A percentile compares a stretch with the other conserved stretches of the same genome.
phyloP scores from a whole-genome alignment of 192 early-diverging fungal species.

The Podila minutissima region DNA sequence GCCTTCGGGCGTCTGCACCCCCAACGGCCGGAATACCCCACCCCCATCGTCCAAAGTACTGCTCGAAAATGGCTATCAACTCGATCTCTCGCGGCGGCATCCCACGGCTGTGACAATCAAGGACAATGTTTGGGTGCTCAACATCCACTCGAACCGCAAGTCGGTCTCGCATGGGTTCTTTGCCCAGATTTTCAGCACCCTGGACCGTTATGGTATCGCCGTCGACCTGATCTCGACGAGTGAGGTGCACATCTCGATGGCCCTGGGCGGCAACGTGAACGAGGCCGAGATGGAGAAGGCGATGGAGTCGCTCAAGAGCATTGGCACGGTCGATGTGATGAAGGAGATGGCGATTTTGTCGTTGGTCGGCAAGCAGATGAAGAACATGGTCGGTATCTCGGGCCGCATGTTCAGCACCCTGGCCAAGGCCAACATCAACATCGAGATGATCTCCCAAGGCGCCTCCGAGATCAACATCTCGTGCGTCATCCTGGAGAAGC shows the following conservation, averaged over 20 bases:
- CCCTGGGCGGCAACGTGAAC: constrained; percentile 66
- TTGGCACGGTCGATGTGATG: constrained; percentile 87
- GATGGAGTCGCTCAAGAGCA: constrained; percentile 78
- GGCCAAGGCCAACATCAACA: constrained; percentile 89
- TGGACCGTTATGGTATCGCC: constrained; percentile 92
- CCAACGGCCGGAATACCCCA: constrained; percentile 59
- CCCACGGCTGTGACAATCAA: constrained; percentile 99
- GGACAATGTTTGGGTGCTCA: constrained; percentile 94
- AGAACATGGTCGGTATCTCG: constrained; percentile 96
- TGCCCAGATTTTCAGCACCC: constrained; percentile 91
- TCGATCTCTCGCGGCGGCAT: constrained; percentile 78
- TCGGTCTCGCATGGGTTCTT: constrained; percentile 97
- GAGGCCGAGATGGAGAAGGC: constrained; percentile 83
- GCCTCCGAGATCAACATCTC: constrained; percentile 99
- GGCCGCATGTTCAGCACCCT: constrained; percentile 94
- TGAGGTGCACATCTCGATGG: constrained; percentile 95
- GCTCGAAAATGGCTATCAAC: constrained; percentile 77
- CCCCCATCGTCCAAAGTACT: constrained; percentile 67
- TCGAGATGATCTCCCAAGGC: constrained; percentile 99
- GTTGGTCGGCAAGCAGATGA: constrained; percentile 96
- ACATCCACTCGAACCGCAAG: constrained; percentile 98
- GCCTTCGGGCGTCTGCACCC: constrained; percentile 57
- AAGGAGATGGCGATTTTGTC: constrained; percentile 95
- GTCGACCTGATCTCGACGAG: constrained; percentile 95
- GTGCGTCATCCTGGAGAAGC: constrained; percentile 88